Percentiles rank a stretch among this genome's conserved stretches.
These are phyloP conservation scores for Corniculantispora saksenae DNA, from an alignment of 2,329 filamentous ascomycete species.

Conservation along the genomic window DNA sequence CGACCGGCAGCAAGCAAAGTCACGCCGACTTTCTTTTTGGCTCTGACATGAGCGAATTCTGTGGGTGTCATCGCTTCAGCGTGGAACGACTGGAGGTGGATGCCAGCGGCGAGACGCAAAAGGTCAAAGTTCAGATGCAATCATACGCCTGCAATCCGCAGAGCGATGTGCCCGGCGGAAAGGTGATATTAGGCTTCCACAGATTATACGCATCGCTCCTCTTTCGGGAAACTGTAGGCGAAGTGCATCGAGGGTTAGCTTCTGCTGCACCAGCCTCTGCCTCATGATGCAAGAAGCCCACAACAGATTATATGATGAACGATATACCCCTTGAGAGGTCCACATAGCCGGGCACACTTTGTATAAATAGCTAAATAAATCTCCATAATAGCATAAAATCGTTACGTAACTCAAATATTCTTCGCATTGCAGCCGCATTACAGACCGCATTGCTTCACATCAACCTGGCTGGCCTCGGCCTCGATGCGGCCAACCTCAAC, in stretches of 20 bases:
- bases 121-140: background rate
- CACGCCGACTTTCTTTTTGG: slow-evolving; percentile 34
- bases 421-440: slow-evolving; percentile 20
- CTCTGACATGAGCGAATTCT: slow-evolving; percentile 27
- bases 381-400: background rate
- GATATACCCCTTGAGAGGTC: background rate
- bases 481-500: slow-evolving; percentile 53
- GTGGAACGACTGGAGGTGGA: slow-evolving; percentile 24
- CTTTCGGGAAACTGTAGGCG: slow-evolving; percentile 8
- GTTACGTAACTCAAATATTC: background rate
- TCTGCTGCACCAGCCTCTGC: background rate
- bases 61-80: slow-evolving; percentile 33
- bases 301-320: background rate
- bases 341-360: background rate
- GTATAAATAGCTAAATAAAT: background rate
- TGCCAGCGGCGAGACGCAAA: background rate
- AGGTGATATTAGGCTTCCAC: slow-evolving; percentile 1
- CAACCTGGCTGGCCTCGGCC: slow-evolving; percentile 48
- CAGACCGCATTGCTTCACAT: slow-evolving; percentile 44
- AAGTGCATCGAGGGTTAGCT: background rate
- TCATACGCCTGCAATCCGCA: slow-evolving; percentile 17
- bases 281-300: background rate
- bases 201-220: background rate
- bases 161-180: background rate
- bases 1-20: slow-evolving; percentile 22